phyloP scores from a whole-genome alignment of 202 grass and related monocot genomes.

The Schoenoplectus triqueter region DNA sequence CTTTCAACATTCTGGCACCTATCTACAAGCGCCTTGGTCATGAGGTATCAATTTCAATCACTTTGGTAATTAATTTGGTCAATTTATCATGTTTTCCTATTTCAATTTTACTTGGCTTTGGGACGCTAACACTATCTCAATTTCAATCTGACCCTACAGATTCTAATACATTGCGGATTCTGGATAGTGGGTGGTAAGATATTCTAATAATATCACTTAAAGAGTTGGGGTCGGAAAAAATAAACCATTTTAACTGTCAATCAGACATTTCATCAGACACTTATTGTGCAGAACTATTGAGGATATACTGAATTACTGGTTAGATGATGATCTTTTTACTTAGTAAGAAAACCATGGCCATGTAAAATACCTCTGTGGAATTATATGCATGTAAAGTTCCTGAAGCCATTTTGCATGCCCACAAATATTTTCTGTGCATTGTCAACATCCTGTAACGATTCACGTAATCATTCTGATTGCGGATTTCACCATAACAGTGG shows the following conservation, averaged over 20 bases:
- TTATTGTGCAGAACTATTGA: neutral
- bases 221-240: neutral
- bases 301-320: neutral
- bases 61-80: slow-evolving; percentile 6
- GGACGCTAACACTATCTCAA: neutral
- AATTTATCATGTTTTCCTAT: neutral
- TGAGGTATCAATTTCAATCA: slow-evolving; percentile 57
- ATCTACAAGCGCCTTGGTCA: slow-evolving; percentile 81
- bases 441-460: neutral
- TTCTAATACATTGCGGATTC: neutral
- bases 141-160: neutral
- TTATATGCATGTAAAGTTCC: neutral
- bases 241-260: slow-evolving; percentile 11
- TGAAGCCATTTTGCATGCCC: neutral
- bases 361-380: neutral
- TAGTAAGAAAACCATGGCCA: neutral
- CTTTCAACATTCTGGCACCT: slow-evolving; percentile 92
- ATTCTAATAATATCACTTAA: neutral
- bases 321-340: neutral
- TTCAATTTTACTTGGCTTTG: neutral
- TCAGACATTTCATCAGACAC: slow-evolving; percentile 18
- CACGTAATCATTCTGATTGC: neutral
- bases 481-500: neutral
- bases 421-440: neutral
- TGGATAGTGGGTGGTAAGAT: neutral